phyloP scores from a whole-genome alignment of 1,284 basidiomycete genomes.

The Gymnopus androsaceus region DNA sequence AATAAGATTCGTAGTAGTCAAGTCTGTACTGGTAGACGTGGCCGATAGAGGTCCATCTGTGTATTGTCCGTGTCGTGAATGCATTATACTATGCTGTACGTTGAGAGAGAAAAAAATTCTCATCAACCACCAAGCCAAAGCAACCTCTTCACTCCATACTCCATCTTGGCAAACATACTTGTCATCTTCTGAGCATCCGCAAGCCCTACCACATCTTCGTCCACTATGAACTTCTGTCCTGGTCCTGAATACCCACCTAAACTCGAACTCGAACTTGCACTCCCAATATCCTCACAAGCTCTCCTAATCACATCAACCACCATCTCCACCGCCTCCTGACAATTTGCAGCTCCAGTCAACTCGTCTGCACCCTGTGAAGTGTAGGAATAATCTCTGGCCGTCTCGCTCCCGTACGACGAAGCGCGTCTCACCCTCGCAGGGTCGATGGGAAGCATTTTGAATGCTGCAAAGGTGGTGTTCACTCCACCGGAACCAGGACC shows the following conservation, averaged over 20 bases:
- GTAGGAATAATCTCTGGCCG: slow-evolving; percentile 39
- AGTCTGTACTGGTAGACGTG: too few relatives aligned
- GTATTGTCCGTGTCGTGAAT: too few relatives aligned
- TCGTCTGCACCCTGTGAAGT: slow-evolving; percentile 68
- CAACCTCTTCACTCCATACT: slow-evolving; percentile 86
- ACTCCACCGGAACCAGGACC: slow-evolving; percentile 26
- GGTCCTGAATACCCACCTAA: slow-evolving; percentile 27
- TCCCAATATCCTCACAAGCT: slow-evolving; percentile 69
- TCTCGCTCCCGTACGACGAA: slow-evolving; percentile 42
- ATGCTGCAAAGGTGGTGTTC: slow-evolving; percentile 61
- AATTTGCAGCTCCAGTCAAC: slow-evolving; percentile 61
- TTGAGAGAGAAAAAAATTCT: too few relatives aligned
- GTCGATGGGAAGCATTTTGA: slow-evolving; percentile 76
- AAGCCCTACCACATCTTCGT: slow-evolving; percentile 80
- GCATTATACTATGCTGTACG: background rate
- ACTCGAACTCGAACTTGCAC: slow-evolving; percentile 26
- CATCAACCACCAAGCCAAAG: slow-evolving; percentile 80
- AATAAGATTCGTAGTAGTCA: too few relatives aligned
- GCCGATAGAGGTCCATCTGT: too few relatives aligned
- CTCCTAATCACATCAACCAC: slow-evolving; percentile 71
- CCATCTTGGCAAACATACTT: slow-evolving; percentile 85
- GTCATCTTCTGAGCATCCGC: slow-evolving; percentile 82
- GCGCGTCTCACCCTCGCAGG: slow-evolving; percentile 56
- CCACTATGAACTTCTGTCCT: slow-evolving; percentile 61
- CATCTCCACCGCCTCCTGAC: slow-evolving; percentile 73